phyloP scores from a whole-genome alignment of 176 grass and related monocot species.

The Cenchrus purpureus region DNA sequence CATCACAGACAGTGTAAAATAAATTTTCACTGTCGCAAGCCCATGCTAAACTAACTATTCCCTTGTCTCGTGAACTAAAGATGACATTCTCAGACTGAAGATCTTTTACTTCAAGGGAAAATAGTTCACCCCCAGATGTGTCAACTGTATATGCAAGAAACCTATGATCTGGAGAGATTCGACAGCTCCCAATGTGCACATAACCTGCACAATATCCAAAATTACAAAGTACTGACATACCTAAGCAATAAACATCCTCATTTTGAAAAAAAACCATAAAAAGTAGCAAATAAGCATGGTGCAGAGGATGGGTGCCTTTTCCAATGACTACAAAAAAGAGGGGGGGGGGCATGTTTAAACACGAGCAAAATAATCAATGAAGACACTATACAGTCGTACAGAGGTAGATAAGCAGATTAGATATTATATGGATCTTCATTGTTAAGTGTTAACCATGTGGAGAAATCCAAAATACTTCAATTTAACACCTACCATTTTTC shows the following conservation, averaged over 20 bases:
- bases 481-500: slow-evolving; percentile 63
- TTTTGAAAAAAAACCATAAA: slow-evolving; percentile 7
- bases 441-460: slow-evolving; percentile 35
- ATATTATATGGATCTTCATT: slow-evolving; percentile 3
- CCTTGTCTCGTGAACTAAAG: slow-evolving; percentile 56
- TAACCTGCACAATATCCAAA: slow-evolving; percentile 66
- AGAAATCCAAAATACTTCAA: slow-evolving; percentile 17
- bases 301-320: background rate
- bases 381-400: background rate
- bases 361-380: slow-evolving; percentile 14
- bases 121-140: slow-evolving; percentile 88
- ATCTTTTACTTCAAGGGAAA: slow-evolving; percentile 82
- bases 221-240: slow-evolving; percentile 14
- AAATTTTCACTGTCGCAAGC: slow-evolving; percentile 61
- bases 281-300: slow-evolving; percentile 28
- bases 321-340: background rate
- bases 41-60: slow-evolving; percentile 94
- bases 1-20: slow-evolving; percentile 81
- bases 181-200: slow-evolving; percentile 89
- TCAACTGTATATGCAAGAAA: slow-evolving; percentile 91
- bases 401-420: background rate
- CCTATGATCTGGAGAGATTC: slow-evolving; percentile 87
- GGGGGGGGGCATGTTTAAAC: too few species aligned
- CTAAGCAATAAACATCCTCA: slow-evolving; percentile 20
- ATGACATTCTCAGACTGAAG: slow-evolving; percentile 58